Percentiles rank a stretch among this genome's conserved stretches.
Conservation (phyloP, 2,329 filamentous ascomycete species). For the Periglandula ipomoeae region DNA sequence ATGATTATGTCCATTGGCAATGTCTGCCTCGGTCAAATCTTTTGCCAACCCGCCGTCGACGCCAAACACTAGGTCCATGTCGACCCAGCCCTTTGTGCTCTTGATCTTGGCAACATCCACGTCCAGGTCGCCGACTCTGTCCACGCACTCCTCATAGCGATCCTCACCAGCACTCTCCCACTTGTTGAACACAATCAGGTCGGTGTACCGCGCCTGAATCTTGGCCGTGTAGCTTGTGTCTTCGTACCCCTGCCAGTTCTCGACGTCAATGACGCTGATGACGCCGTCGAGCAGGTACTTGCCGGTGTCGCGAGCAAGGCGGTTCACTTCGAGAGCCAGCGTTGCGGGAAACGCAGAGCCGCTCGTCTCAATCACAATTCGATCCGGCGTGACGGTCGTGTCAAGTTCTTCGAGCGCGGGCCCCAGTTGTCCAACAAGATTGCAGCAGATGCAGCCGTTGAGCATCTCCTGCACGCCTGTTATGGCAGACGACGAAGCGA, state of each 20-base stretch:
- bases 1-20: slow-evolving; percentile 21
- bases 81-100: slow-evolving; percentile 71
- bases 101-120: slow-evolving; percentile 77
- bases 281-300: slow-evolving; percentile 76
- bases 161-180: slow-evolving; percentile 72
- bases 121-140: slow-evolving; percentile 72
- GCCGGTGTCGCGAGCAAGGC: slow-evolving; percentile 59
- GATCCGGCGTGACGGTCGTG: slow-evolving; percentile 51
- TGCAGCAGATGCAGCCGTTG: slow-evolving; percentile 98
- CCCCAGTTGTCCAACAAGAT: slow-evolving; percentile 84
- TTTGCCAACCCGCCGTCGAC: slow-evolving; percentile 72
- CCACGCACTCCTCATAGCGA: slow-evolving; percentile 66
- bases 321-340: slow-evolving; percentile 81
- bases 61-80: slow-evolving; percentile 73
- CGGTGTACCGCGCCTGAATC: slow-evolving; percentile 81
- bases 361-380: slow-evolving; percentile 89
- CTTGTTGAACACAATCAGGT: slow-evolving; percentile 87
- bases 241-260: slow-evolving; percentile 91
- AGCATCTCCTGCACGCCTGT: slow-evolving; percentile 87
- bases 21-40: slow-evolving; percentile 34
- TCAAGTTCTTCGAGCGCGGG: slow-evolving; percentile 71
- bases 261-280: slow-evolving; percentile 82
- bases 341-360: slow-evolving; percentile 85
- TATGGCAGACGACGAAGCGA: slow-evolving; percentile 74
- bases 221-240: slow-evolving; percentile 84